Conservation (phyloP, 495 filamentous ascomycete species). For the Schizothecium vesticola region DNA sequence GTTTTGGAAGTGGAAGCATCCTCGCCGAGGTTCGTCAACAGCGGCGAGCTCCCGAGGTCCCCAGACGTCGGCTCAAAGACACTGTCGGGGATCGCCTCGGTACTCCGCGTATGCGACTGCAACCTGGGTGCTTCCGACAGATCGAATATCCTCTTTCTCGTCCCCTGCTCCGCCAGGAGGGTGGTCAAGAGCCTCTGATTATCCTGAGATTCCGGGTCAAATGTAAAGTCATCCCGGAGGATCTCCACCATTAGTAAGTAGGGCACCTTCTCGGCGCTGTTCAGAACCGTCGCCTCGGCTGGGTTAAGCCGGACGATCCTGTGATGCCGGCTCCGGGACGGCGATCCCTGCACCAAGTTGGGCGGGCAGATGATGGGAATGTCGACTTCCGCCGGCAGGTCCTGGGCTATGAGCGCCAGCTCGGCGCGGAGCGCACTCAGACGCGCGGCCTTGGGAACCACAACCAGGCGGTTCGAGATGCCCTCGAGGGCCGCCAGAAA, state of each 20-base stretch:
- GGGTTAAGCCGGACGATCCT: constrained; percentile 71
- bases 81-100: constrained; percentile 54
- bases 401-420: constrained; percentile 65
- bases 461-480: constrained; percentile 69
- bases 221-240: constrained; percentile 66
- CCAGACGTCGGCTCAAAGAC: constrained; percentile 69
- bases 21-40: constrained; percentile 52
- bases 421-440: constrained; percentile 71
- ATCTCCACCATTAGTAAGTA: constrained; percentile 75
- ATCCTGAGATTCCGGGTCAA: constrained; percentile 59
- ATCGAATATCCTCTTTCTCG: constrained; percentile 62
- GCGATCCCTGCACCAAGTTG: constrained; percentile 56
- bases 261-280: constrained; percentile 73
- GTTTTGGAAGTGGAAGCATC: constrained; percentile 20
- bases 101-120: constrained; percentile 26
- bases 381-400: constrained; percentile 70
- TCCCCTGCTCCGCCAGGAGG: constrained; percentile 57
- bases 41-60: constrained; percentile 62
- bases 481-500: constrained; percentile 68
- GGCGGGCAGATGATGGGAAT: constrained; percentile 70
- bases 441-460: constrained; percentile 67
- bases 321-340: constrained; percentile 62
- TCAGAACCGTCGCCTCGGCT: constrained; percentile 70
- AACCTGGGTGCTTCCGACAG: constrained; percentile 40
- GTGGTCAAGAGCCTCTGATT: constrained; percentile 58